Base-by-base conservation (phyloP, 2,329 filamentous ascomycete species). In the Penicillium verrucosum region DNA sequence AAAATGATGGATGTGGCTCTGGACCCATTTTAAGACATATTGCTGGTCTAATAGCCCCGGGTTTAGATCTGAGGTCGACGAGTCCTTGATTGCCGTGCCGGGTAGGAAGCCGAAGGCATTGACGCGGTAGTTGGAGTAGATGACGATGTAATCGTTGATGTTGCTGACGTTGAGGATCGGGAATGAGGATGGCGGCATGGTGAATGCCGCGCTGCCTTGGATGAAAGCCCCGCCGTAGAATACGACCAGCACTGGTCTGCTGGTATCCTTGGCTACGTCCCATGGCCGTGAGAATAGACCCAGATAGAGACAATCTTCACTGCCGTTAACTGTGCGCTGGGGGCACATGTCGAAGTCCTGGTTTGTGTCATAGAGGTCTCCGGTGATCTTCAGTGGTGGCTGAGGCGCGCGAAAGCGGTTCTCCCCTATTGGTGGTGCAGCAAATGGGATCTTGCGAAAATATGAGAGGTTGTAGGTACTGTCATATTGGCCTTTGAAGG, bases 201-300 rank as follows among this genome's bases (percentile, higher is more conserved):
- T 70, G 64, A 86, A 83, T 37, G 73, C 78, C 0, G 81, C 84
- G 30, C 76, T 77, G 8, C 84, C 85, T 65, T 82, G 73, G 49
- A 86, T 82, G 71, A 84, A 87, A 2, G 77, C 85, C 12, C 85
- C 85, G 51, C 85, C 85, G 65, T 83, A 85, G 65, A 85, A 86
- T 4, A 80, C 79, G 3, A 87, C 78, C 0, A 87, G 77, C 0
- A 87, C 84, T 0, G 85, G 84, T 3, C 81, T 75, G 4, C 80
- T 69, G n/a, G 75, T 37, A 16, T 57, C 41, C 10, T 45, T 18
- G 1, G 54, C n/a, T 1, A 53, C 23, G 0, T 67, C 72, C 83
- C 83, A 86, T 3, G 83, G 84, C 0, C 83, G 78, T 5, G 81
- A 79, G 70, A 84, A 86, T 0, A 87, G 72, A 11, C 82, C 82